Evolutionary conservation across 176 grass and related monocot genomes (phyloP).

Genomic region (Carex myosuroides): DNA sequence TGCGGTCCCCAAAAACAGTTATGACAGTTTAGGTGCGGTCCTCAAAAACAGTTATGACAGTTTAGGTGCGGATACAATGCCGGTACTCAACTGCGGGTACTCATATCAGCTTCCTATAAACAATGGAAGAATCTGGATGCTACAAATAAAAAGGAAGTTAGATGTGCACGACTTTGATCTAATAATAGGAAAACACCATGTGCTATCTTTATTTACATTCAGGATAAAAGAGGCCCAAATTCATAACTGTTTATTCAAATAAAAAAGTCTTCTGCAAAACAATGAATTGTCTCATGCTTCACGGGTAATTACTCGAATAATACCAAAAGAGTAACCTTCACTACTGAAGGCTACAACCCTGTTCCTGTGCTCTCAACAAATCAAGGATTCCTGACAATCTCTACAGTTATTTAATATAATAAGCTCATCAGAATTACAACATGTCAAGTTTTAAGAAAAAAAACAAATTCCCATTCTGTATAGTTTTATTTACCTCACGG

Average conservation of each 20-base stretch:
- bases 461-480: not conserved
- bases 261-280: conserved; percentile 22
- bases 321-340: conserved; percentile 20
- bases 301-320: not conserved
- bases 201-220: conserved; percentile 6
- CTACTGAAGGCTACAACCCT: conserved; percentile 83
- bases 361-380: conserved; percentile 53
- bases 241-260: conserved; percentile 5
- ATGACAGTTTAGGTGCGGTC: too few species aligned
- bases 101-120: too few species aligned
- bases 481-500: conserved; percentile 41
- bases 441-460: not conserved
- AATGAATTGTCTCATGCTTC: conserved; percentile 37
- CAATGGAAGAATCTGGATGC: not conserved
- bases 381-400: conserved; percentile 60
- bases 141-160: not conserved
- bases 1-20: too few species aligned
- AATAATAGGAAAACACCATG: not conserved
- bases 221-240: not conserved
- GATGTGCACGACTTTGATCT: not conserved
- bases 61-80: too few species aligned
- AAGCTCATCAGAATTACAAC: not conserved
- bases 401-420: conserved; percentile 31
- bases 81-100: too few species aligned
- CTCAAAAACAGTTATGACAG: too few species aligned